Evolutionary conservation across 352 stramenopile genomes (phyloP).

Genomic region (Globisporangium recalcitrans): DNA sequence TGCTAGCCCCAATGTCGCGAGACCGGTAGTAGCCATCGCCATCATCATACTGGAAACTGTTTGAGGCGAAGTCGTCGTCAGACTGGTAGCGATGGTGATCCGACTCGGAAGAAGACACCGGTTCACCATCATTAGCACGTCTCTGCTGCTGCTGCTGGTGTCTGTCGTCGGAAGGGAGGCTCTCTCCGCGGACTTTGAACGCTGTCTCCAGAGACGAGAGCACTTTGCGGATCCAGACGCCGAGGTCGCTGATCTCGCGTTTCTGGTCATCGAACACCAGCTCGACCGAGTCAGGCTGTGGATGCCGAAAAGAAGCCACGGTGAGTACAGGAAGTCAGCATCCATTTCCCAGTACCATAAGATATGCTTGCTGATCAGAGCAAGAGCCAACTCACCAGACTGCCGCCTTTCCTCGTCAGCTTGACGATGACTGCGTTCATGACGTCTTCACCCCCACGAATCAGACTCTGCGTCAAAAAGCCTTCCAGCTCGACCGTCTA

Average conservation of each 20-base stretch:
- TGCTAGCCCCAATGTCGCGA: background rate
- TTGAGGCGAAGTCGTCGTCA: slow-evolving; percentile 2
- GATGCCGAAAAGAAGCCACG: background rate
- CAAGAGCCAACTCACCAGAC: slow-evolving; percentile 27
- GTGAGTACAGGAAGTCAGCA: background rate
- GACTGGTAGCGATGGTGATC: slow-evolving; percentile 4
- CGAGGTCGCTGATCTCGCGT: slow-evolving; percentile 37
- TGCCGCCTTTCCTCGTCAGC: slow-evolving; percentile 31
- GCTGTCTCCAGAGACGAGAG: slow-evolving; percentile 24
- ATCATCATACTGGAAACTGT: slow-evolving; percentile 23
- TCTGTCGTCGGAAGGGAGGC: slow-evolving; percentile 13
- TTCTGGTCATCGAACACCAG: slow-evolving; percentile 41
- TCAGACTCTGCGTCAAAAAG: slow-evolving; percentile 45
- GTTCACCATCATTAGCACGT: background rate
- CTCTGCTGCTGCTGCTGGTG: background rate
- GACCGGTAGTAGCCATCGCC: slow-evolving; percentile 13
- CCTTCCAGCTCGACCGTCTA: slow-evolving; percentile 32
- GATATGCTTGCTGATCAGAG: background rate
- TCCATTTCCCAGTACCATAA: background rate
- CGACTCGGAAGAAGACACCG: slow-evolving; percentile 5
- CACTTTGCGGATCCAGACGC: slow-evolving; percentile 49
- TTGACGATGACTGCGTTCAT: slow-evolving; percentile 60
- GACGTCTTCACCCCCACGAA: slow-evolving; percentile 63
- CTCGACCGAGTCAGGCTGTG: slow-evolving; percentile 28
- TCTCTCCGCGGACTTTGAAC: slow-evolving; percentile 25